A percentile compares a stretch with the other conserved stretches of the same genome.
phyloP scores from a whole-genome alignment of 345 rosid genomes.

The Brassica carinata region DNA sequence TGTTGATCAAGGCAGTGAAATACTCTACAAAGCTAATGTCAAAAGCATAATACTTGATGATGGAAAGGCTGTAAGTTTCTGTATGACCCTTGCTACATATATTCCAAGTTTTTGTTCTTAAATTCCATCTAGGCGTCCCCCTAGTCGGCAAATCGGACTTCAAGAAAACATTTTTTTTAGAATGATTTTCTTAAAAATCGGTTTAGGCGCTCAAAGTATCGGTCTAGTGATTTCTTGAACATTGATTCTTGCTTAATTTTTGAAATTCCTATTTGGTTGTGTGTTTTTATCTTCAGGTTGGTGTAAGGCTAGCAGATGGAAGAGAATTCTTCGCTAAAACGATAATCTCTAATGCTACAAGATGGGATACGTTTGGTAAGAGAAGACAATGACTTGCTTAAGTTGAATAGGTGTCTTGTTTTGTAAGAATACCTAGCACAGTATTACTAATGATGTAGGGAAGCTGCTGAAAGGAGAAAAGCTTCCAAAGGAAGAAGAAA shows the following conservation, averaged over 20 bases:
- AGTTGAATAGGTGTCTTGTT: not conserved
- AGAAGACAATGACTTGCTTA: not conserved
- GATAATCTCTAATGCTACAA: slow-evolving; percentile 89
- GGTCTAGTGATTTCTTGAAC: no score
- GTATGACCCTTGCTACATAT: not conserved
- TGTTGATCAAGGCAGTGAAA: slow-evolving; percentile 74
- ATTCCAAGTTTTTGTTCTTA: not conserved
- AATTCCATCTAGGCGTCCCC: no score
- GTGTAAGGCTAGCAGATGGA: slow-evolving; percentile 88
- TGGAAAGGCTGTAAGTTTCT: slow-evolving; percentile 79
- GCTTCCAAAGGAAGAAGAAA: slow-evolving; percentile 89
- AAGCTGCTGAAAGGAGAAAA: slow-evolving; percentile 81
- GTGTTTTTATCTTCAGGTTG: slow-evolving; percentile 52
- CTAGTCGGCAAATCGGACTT: no score
- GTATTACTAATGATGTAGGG: slow-evolving; percentile 46
- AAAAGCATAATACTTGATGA: slow-evolving; percentile 68
- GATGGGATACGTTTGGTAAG: slow-evolving; percentile 98
- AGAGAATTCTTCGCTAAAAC: slow-evolving; percentile 74
- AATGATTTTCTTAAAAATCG: no score
- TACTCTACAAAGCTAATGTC: slow-evolving; percentile 83
- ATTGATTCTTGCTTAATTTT: not conserved
- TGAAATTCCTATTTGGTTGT: not conserved
- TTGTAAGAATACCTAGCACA: not conserved
- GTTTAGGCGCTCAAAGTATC: no score
- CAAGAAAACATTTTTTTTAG: no score